phyloP scores from a whole-genome alignment of 345 rosid genomes.

The Alliaria petiolata region DNA sequence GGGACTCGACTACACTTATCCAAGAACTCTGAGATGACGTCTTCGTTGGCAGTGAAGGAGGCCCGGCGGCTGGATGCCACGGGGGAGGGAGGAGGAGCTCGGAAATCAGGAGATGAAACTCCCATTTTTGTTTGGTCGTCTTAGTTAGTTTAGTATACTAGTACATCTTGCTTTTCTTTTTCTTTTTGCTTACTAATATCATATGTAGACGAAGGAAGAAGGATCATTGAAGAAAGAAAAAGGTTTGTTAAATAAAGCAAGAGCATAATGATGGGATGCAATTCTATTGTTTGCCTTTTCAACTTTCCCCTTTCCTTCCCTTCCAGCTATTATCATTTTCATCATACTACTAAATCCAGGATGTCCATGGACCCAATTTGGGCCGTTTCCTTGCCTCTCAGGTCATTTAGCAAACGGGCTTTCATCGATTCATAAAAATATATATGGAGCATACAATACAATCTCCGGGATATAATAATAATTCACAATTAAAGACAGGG shows the following conservation, averaged over 20 bases:
- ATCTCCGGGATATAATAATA: too few relatives aligned
- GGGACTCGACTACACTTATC: conserved; percentile 74
- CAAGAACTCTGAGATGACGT: conserved; percentile 68
- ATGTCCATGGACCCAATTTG: not conserved
- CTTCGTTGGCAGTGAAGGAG: conserved; percentile 73
- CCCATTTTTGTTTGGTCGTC: conserved; percentile 37
- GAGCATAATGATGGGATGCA: conserved; percentile 49
- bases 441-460: too few relatives aligned
- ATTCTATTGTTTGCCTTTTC: conserved; percentile 9
- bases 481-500: too few relatives aligned
- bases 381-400: not conserved
- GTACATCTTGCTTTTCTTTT: not conserved
- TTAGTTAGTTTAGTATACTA: not conserved
- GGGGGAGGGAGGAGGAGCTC: conserved; percentile 95
- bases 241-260: conserved; percentile 12
- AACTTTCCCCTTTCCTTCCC: too few relatives aligned
- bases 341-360: too few relatives aligned
- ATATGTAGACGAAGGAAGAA: not conserved
- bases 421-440: not conserved
- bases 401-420: not conserved
- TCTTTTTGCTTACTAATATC: not conserved
- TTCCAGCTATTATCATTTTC: too few relatives aligned
- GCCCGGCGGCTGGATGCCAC: conserved; percentile 67
- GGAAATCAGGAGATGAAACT: conserved; percentile 58
- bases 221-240: not conserved